Evolutionary conservation across 495 filamentous ascomycete species (phyloP).

Genomic region (Diplogelasinospora grovesii): DNA sequence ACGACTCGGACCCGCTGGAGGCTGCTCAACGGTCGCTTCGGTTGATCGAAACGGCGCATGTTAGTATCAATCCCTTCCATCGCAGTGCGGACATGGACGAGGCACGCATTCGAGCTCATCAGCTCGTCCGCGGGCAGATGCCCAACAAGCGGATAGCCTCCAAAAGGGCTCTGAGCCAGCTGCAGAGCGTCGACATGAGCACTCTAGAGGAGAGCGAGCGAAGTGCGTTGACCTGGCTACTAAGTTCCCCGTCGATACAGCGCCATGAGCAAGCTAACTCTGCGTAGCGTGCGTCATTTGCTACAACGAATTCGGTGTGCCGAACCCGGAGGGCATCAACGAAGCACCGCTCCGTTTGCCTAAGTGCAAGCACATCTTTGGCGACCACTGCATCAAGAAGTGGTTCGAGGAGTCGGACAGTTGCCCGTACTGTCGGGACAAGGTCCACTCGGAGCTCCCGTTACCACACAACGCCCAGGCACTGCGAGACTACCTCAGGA

Average conservation of each 20-base stretch:
- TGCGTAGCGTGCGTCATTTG: conserved; percentile 48
- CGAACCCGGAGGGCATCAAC: conserved; percentile 44
- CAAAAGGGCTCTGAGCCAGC: conserved; percentile 35
- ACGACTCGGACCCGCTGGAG: conserved; percentile 16
- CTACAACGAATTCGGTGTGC: conserved; percentile 49
- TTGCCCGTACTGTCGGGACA: conserved; percentile 53
- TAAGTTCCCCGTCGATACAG: not conserved
- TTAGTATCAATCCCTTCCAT: not conserved
- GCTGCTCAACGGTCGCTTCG: conserved; percentile 18
- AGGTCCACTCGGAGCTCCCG: conserved; percentile 42
- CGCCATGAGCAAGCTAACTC: not conserved
- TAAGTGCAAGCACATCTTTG: conserved; percentile 53
- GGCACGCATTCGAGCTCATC: conserved; percentile 27
- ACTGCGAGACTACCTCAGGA: conserved; percentile 15
- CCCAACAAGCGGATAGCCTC: conserved; percentile 39
- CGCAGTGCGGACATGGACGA: conserved; percentile 19
- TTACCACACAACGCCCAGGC: conserved; percentile 8
- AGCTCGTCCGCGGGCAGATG: conserved; percentile 32
- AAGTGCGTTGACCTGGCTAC: conserved; percentile 32
- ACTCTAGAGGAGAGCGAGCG: conserved; percentile 38
- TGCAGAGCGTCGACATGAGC: conserved; percentile 36
- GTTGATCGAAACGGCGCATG: conserved; percentile 15
- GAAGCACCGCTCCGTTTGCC: conserved; percentile 47
- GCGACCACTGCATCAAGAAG: conserved; percentile 53
- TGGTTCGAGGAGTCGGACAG: conserved; percentile 54